A percentile compares a stretch with the other conserved stretches of the same genome.
Conservation (phyloP, 257 asterid species). For the Capsicum baccatum region DNA sequence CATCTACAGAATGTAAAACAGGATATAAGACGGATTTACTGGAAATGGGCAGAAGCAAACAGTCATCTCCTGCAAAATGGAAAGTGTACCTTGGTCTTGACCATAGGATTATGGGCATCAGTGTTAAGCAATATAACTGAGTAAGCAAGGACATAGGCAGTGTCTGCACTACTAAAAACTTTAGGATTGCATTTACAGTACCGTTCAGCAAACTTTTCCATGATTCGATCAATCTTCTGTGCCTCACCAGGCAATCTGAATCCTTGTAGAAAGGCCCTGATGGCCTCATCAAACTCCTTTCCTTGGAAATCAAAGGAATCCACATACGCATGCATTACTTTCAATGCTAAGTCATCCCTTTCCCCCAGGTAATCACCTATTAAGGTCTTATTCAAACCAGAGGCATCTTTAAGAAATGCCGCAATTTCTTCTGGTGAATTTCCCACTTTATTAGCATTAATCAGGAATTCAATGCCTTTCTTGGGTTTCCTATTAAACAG, state of each 20-base stretch:
- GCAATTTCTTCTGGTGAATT: conserved; percentile 89
- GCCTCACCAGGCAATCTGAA: conserved; percentile 99
- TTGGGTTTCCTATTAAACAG: conserved; percentile 97
- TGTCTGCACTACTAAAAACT: conserved; percentile 92
- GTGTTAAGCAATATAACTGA: conserved; percentile 96
- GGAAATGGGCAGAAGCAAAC: background rate
- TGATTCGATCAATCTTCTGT: conserved; percentile 95
- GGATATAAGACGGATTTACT: conserved; percentile 11
- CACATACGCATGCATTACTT: conserved; percentile 98
- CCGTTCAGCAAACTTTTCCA: conserved; percentile 98
- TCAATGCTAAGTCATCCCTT: conserved; percentile 93
- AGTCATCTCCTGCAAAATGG: conserved; percentile 14
- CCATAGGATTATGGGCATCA: conserved; percentile 98
- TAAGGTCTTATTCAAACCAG: conserved; percentile 86
- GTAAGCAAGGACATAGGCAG: conserved; percentile 98
- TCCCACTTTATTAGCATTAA: conserved; percentile 94
- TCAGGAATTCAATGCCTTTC: conserved; percentile 94
- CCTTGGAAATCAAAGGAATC: conserved; percentile 97
- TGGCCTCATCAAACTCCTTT: conserved; percentile 93
- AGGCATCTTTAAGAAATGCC: conserved; percentile 79
- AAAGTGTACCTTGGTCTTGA: conserved; percentile 85
- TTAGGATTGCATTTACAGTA: conserved; percentile 95
- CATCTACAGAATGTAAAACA: conserved; percentile 58
- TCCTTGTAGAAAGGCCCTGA: conserved; percentile 86
- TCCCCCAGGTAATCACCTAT: conserved; percentile 99